These are phyloP conservation scores for Fusarium torreyae DNA, from an alignment of 2,329 filamentous ascomycete species.

Conservation along the genomic window DNA sequence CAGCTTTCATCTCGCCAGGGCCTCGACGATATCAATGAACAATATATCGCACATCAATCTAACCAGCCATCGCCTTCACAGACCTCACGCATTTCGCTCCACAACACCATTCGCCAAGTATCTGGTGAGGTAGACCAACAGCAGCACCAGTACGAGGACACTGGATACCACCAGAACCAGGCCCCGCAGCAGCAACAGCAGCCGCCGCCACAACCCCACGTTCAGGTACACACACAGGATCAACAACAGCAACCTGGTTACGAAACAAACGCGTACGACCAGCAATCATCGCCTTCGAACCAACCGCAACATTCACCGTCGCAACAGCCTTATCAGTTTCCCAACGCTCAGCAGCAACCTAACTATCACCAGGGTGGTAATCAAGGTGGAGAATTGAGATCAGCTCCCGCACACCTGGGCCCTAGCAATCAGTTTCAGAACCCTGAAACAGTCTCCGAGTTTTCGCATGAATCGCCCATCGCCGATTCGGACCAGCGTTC, in stretches of 20 bases:
- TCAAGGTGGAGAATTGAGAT: conserved; percentile 54
- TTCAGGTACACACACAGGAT: conserved; percentile 37
- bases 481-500: conserved; percentile 64
- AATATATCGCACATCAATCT: conserved; percentile 57
- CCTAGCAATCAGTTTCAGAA: conserved; percentile 58
- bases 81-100: conserved; percentile 56
- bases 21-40: conserved; percentile 59
- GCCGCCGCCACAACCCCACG: conserved; percentile 44
- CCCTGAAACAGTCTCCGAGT: conserved; percentile 73
- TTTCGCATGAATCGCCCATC: conserved; percentile 73
- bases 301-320: conserved; percentile 32
- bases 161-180: conserved; percentile 57
- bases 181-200: conserved; percentile 50
- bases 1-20: conserved; percentile 63
- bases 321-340: conserved; percentile 45
- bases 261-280: conserved; percentile 59
- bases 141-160: conserved; percentile 63
- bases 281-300: conserved; percentile 47
- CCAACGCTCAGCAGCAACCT: conserved; percentile 55
- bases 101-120: conserved; percentile 65
- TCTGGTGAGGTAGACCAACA: conserved; percentile 61
- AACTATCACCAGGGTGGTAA: conserved; percentile 50
- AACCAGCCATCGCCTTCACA: conserved; percentile 59
- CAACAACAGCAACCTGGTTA: conserved; percentile 55
- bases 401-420: conserved; percentile 56